Evolutionary conservation across 73 alveolate genomes (phyloP).

Genomic region (Tetrahymena borealis): DNA sequence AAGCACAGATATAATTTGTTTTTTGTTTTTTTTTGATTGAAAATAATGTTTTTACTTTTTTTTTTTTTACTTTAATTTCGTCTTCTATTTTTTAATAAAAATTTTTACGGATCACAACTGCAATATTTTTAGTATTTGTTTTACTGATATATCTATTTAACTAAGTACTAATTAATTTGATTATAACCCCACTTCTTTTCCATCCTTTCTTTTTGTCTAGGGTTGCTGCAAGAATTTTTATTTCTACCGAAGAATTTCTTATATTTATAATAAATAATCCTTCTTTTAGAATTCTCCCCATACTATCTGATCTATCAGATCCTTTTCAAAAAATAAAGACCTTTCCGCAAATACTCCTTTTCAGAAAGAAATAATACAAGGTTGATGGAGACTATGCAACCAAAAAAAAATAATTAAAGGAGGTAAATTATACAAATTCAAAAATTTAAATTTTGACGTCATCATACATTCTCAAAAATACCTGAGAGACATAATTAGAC

Average conservation of each 20-base stretch:
- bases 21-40: neutral
- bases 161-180: neutral
- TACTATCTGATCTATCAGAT: neutral
- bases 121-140: neutral
- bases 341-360: neutral
- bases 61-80: neutral
- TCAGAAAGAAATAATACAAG: neutral
- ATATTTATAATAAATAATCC: neutral
- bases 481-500: neutral
- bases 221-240: neutral
- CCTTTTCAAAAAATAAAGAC: neutral
- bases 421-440: neutral
- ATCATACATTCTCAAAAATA: neutral
- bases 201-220: neutral
- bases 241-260: neutral
- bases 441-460: neutral
- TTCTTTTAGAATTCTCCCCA: neutral
- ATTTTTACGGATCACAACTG: neutral
- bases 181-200: neutral
- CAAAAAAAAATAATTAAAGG: neutral
- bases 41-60: neutral
- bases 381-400: neutral
- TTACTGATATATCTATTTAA: neutral
- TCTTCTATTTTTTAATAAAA: neutral
- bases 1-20: conserved; percentile 1